These are phyloP conservation scores for Cladosporium sp. DNA, from an alignment of 2,329 filamentous ascomycete genomes.

Conservation along the genomic window DNA sequence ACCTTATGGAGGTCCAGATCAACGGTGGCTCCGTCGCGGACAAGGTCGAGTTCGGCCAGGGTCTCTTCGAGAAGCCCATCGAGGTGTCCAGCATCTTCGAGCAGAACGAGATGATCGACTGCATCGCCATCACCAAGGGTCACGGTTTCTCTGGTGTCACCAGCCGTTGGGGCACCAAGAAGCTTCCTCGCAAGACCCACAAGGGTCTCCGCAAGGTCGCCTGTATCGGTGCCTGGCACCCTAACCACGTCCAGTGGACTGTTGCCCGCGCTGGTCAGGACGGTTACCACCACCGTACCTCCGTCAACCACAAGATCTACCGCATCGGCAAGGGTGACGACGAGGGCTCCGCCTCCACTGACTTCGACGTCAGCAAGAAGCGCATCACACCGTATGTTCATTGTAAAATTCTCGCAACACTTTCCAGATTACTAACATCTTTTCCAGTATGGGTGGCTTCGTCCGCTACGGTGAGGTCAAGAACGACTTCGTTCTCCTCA, in stretches of 20 bases:
- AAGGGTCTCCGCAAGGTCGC: constrained; percentile 99
- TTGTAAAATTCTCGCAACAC: not conserved
- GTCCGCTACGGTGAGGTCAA: constrained; percentile 99
- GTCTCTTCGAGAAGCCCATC: constrained; percentile 98
- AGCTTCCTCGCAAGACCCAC: constrained; percentile 99
- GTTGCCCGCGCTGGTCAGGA: constrained; percentile 99
- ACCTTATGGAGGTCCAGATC: constrained; percentile 99
- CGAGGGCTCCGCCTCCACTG: constrained; percentile 90
- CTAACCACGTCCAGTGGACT: constrained; percentile 99
- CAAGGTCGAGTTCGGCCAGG: constrained; percentile 95
- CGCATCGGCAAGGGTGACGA: constrained; percentile 91
- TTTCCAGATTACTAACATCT: constrained; percentile 39
- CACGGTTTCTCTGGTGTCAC: constrained; percentile 98
- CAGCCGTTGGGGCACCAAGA: constrained; percentile 98
- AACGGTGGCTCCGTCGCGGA: constrained; percentile 95
- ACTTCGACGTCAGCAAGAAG: constrained; percentile 98
- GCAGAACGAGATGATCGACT: constrained; percentile 99
- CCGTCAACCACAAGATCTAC: constrained; percentile 99
- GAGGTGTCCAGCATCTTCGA: constrained; percentile 93
- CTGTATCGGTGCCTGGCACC: constrained; percentile 99
- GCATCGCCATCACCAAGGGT: constrained; percentile 99
- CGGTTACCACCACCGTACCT: constrained; percentile 99
- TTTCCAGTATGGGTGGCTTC: constrained; percentile 87
- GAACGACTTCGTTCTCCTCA: constrained; percentile 98
- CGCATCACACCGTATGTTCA: constrained; percentile 93